Percentiles rank a stretch among this genome's conserved stretches.
Evolutionary conservation across 2,329 filamentous ascomycete species (phyloP).

Genomic region (Tolypocladium endophyticum): DNA sequence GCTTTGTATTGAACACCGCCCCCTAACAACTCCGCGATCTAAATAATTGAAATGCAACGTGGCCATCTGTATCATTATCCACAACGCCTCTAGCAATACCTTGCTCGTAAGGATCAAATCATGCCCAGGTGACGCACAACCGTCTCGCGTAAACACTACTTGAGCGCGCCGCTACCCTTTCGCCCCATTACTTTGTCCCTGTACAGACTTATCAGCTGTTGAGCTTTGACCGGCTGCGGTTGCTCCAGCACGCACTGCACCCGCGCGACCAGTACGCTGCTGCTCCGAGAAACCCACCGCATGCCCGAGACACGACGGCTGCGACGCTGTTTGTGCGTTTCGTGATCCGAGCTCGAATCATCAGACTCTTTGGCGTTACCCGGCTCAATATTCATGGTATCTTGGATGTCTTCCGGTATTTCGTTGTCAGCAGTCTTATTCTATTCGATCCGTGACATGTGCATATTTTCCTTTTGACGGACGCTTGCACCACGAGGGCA

Average conservation of each 20-base stretch:
- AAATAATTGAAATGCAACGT: not conserved
- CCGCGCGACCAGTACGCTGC: constrained; percentile 13
- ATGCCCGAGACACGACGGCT: constrained; percentile 6
- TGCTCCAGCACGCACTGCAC: constrained; percentile 18
- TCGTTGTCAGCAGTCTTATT: too few species aligned
- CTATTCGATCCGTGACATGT: not conserved
- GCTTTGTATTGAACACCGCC: not conserved
- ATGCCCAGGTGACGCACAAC: not conserved
- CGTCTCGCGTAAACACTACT: constrained; percentile 1
- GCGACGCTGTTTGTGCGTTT: not conserved
- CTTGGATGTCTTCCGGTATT: not conserved
- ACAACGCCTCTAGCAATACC: not conserved
- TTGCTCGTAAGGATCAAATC: not conserved
- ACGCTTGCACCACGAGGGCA: not conserved
- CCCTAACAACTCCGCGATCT: not conserved
- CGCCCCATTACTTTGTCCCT: constrained; percentile 12
- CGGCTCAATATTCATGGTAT: not conserved
- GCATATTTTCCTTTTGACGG: not conserved
- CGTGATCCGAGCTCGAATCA: not conserved
- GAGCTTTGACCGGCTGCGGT: constrained; percentile 17
- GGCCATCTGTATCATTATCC: not conserved
- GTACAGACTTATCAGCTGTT: constrained; percentile 17
- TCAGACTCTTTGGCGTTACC: not conserved
- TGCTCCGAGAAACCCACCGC: constrained; percentile 10
- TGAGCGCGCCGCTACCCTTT: constrained; percentile 9